Percentiles rank a stretch among this genome's conserved stretches.
Evolutionary conservation across 1,284 basidiomycete species (phyloP).

Genomic region (Ceratobasidium sp.): DNA sequence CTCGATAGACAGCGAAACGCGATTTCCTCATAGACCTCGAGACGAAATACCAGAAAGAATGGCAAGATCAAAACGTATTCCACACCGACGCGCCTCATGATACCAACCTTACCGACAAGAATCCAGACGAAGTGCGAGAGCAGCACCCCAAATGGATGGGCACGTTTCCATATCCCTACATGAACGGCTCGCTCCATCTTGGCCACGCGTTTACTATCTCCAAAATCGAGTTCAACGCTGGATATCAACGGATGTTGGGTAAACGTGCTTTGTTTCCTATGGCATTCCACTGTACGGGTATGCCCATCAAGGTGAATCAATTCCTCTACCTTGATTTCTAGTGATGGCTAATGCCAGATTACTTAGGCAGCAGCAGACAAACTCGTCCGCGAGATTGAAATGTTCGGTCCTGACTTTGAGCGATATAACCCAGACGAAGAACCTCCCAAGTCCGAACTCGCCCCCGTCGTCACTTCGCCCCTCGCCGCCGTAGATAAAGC

Average conservation of each 20-base stretch:
- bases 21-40: slow-evolving; percentile 70
- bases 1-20: slow-evolving; percentile 67
- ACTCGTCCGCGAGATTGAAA: slow-evolving; percentile 95
- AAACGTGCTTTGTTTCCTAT: slow-evolving; percentile 96
- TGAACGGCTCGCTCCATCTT: slow-evolving; percentile 98
- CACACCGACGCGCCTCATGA: slow-evolving; percentile 88
- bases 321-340: neutral
- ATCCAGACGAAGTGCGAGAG: slow-evolving; percentile 64
- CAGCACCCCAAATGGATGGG: slow-evolving; percentile 98
- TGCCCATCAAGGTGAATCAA: slow-evolving; percentile 94
- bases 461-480: slow-evolving; percentile 57
- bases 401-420: slow-evolving; percentile 94
- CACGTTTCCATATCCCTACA: slow-evolving; percentile 96
- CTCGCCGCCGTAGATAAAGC: slow-evolving; percentile 78
- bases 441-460: slow-evolving; percentile 58
- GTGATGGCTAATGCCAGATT: neutral
- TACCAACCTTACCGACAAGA: slow-evolving; percentile 75
- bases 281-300: slow-evolving; percentile 96
- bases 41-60: slow-evolving; percentile 64
- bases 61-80: slow-evolving; percentile 69
- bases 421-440: slow-evolving; percentile 70
- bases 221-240: slow-evolving; percentile 97
- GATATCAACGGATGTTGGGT: slow-evolving; percentile 96
- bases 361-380: slow-evolving; percentile 93
- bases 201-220: slow-evolving; percentile 99